Conservation (phyloP, 139 green algal species). For the Dunaliella sp. region DNA sequence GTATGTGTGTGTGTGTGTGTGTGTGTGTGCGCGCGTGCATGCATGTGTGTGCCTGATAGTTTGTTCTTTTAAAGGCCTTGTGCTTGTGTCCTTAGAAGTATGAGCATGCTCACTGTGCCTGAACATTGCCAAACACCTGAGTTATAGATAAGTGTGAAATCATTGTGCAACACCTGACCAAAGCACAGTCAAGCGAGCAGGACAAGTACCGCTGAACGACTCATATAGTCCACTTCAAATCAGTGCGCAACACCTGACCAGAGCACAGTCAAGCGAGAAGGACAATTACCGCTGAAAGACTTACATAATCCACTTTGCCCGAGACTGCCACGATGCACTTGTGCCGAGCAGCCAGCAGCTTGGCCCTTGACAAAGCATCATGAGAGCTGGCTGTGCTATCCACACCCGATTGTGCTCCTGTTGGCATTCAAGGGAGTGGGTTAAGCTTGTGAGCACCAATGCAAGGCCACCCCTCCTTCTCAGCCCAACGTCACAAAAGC, state of each 20-base stretch:
- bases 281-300: neutral
- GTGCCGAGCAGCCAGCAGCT: conserved; percentile 44
- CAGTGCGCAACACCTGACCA: neutral
- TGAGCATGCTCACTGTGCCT: too few species aligned
- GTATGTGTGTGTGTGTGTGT: neutral
- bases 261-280: neutral
- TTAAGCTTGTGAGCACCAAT: too few species aligned
- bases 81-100: too few species aligned
- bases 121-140: too few species aligned
- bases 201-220: neutral
- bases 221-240: conserved; percentile 43
- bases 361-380: conserved; percentile 54
- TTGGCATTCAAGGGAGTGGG: too few species aligned
- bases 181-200: neutral
- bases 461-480: too few species aligned
- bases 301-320: conserved; percentile 54
- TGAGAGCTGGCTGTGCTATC: conserved; percentile 58
- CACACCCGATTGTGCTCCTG: conserved; percentile 36
- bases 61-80: too few species aligned
- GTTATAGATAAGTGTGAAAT: too few species aligned
- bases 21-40: neutral
- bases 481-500: too few species aligned
- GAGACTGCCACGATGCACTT: conserved; percentile 72
- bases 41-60: too few species aligned
- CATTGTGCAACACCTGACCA: neutral